Evolutionary conservation across 2,329 filamentous ascomycete species (phyloP).

Genomic region (Epichloe sp.): DNA sequence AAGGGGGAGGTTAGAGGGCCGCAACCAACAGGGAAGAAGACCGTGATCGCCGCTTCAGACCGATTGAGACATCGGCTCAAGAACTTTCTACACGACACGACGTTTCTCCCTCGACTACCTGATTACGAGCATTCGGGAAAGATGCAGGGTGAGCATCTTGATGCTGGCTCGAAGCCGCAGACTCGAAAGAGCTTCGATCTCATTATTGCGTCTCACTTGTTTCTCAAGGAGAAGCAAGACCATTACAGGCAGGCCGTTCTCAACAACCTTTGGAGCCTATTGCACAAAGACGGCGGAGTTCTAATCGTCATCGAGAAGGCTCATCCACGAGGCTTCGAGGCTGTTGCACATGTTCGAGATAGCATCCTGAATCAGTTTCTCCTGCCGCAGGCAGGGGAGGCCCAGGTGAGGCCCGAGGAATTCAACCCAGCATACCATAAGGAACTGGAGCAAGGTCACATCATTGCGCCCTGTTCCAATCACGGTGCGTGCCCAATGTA

Average conservation of each 20-base stretch:
- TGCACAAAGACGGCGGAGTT: conserved; percentile 74
- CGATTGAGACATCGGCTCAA: conserved; percentile 63
- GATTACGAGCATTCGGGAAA: conserved; percentile 61
- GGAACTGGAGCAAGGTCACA: conserved; percentile 46
- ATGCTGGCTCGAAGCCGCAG: conserved; percentile 40
- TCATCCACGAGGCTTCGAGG: conserved; percentile 81
- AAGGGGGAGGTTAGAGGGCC: conserved; percentile 27
- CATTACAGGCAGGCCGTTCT: conserved; percentile 66
- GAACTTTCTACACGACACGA: conserved; percentile 71
- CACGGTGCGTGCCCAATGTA: conserved; percentile 88
- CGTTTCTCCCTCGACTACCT: conserved; percentile 82
- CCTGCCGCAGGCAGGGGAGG: conserved; percentile 29
- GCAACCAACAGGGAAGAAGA: conserved; percentile 56
- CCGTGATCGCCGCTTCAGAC: conserved; percentile 67
- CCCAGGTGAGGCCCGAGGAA: conserved; percentile 20
- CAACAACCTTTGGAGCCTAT: conserved; percentile 78
- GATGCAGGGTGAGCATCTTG: conserved; percentile 43
- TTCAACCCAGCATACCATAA: conserved; percentile 26
- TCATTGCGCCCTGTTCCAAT: conserved; percentile 73
- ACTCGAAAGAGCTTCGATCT: conserved; percentile 74
- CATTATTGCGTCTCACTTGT: conserved; percentile 74
- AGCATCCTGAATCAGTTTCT: conserved; percentile 67
- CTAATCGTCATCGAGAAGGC: conserved; percentile 85
- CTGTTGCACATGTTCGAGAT: conserved; percentile 71
- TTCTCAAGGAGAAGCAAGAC: conserved; percentile 64